A percentile compares a stretch with the other conserved stretches of the same genome.
Conservation (phyloP, 2,329 filamentous ascomycete genomes). For the Colletotrichum kahawae region DNA sequence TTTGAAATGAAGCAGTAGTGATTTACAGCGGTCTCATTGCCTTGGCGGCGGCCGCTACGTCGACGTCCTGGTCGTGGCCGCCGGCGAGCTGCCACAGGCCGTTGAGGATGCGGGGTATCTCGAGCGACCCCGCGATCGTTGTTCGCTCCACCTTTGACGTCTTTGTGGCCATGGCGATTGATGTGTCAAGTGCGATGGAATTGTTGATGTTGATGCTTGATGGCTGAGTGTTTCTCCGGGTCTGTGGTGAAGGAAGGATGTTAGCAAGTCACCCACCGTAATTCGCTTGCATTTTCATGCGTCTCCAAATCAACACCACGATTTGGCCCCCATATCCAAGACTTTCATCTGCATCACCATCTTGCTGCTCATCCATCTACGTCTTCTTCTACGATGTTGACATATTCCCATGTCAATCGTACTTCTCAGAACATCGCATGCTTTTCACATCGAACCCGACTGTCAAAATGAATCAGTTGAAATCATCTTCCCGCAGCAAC, state of each 20-base stretch:
- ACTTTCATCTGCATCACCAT: not conserved
- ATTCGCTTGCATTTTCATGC: not conserved
- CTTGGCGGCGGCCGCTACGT: not conserved
- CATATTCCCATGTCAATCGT: not conserved
- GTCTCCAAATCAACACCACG: not conserved
- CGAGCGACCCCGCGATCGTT: constrained; percentile 10
- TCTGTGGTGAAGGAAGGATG: rapidly evolving
- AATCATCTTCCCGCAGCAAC: not conserved
- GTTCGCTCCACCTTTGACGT: not conserved
- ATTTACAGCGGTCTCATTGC: not conserved
- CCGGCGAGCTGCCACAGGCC: constrained; percentile 18
- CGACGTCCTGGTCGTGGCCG: not conserved
- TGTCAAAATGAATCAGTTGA: rapidly evolving
- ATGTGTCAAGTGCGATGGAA: not conserved
- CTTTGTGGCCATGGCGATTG: not conserved
- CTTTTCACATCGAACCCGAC: rapidly evolving
- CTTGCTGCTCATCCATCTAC: not conserved
- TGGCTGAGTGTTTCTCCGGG: not conserved
- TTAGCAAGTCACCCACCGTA: not conserved
- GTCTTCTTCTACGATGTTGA: not conserved
- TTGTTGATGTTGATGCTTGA: not conserved
- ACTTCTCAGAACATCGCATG: not conserved
- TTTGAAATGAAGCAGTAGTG: too few species aligned
- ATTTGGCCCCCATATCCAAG: not conserved
- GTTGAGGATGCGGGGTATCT: constrained; percentile 20